These are phyloP conservation scores for Setomelanomma holmii DNA, from an alignment of 2,329 filamentous ascomycete species.

Conservation along the genomic window DNA sequence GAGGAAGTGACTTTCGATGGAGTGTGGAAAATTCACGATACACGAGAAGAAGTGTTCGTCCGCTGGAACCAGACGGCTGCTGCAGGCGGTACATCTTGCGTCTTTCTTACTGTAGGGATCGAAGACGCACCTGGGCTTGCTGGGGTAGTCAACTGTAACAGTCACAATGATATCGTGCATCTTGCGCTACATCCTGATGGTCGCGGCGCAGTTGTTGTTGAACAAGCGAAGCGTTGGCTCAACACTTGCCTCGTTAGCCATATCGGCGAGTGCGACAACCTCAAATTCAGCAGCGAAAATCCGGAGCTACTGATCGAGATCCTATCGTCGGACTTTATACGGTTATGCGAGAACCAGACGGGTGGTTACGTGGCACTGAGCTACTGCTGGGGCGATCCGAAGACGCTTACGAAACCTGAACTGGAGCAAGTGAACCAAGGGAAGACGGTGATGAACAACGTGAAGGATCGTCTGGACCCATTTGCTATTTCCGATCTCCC, in stretches of 20 bases:
- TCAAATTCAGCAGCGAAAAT: conserved; percentile 7
- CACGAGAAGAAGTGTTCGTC: conserved; percentile 1
- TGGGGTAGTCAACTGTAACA: conserved; percentile 11
- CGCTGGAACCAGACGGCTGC: conserved; percentile 2
- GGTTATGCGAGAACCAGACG: conserved; percentile 1
- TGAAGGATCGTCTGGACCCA: conserved; percentile 1
- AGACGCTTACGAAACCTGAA: not conserved
- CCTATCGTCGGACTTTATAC: conserved; percentile 1
- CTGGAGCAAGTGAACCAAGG: no score
- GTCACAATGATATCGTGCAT: conserved; percentile 6
- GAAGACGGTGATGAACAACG: not conserved
- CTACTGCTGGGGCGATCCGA: conserved; percentile 10
- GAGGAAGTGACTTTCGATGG: conserved; percentile 12
- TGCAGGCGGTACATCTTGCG: not conserved
- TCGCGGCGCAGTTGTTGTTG: conserved; percentile 1
- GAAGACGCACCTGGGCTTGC: not conserved
- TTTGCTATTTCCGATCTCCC: conserved; percentile 3
- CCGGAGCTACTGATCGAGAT: conserved; percentile 8
- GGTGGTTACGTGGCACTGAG: conserved; percentile 10
- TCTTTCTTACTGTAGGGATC: conserved; percentile 1
- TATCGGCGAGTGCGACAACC: conserved; percentile 10
- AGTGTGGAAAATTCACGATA: not conserved
- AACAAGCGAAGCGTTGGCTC: conserved; percentile 10
- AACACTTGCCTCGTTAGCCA: conserved; percentile 4
- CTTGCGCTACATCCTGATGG: conserved; percentile 6